Evolutionary conservation across 2,329 filamentous ascomycete genomes (phyloP), one percentile per base, ranked within the genome.

Genomic region (Endothia cerciana): DNA sequence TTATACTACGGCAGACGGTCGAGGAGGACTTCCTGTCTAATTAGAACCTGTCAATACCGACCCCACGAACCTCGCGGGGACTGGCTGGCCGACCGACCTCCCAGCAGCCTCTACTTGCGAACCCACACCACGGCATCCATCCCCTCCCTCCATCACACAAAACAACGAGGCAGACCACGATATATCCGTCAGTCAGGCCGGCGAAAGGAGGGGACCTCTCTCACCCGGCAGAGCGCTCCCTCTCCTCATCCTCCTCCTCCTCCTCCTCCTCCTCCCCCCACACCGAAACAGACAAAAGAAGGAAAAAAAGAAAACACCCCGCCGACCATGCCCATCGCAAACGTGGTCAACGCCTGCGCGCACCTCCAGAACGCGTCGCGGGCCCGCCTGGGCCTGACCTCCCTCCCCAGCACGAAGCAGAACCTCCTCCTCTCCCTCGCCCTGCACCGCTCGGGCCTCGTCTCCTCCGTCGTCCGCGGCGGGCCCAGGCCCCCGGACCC

Each of bases 281-380:
- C 47, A n/a, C 47, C 10, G 25, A 22, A 22, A 36, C 33, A 36
- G 8, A 36, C 4, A 36, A 36, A 36, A 36, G n/a, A 36, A 36
- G 4, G 33, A 36, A 0, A 36, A 4, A n/a, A n/a, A 19, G n/a
- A 19, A 43, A 43, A 19, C 41, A 19, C 11, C 5, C 11, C 47
- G 28, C 36, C 45, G 69, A 76, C 70, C 62, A 78, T 78, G 76
- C 75, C 75, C 73, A 85, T 97, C 79, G 82, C 86, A 75, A 87
- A 90, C 78, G 85, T 97, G 70, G 85, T 88, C 73, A 83, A 94
- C 82, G 88, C 94, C 80, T 96, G 92, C 84, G 93, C 93, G 71
- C 93, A 97, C 81, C 85, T 97, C 65, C 92, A 95, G 78, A 97
- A 97, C 82, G 92, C 91, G 71, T 91, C 91, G 65, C 89, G 89